Conservation (phyloP, 345 rosid species). For the Citrus unshiu region DNA sequence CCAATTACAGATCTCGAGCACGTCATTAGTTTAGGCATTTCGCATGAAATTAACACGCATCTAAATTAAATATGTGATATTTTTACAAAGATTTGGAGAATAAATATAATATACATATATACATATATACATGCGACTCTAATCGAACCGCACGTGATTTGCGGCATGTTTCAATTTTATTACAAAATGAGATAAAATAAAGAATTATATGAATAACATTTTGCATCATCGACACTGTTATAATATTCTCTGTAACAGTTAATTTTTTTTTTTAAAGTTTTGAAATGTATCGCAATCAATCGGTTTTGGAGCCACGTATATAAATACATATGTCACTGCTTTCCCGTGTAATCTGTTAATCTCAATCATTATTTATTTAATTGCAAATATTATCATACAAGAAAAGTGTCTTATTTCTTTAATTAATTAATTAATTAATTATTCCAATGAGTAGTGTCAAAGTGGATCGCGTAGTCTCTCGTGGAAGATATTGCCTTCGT, state of each 20-base stretch:
- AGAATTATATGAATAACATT: neutral
- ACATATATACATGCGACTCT: neutral
- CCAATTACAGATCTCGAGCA: neutral
- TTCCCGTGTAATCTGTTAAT: neutral
- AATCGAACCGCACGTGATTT: neutral
- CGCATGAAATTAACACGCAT: neutral
- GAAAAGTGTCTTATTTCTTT: neutral
- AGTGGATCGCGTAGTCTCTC: slow-evolving; percentile 6
- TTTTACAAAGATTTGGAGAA: neutral
- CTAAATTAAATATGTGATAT: neutral
- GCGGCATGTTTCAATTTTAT: neutral
- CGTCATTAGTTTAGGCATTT: neutral
- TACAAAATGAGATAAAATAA: neutral
- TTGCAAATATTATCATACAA: slow-evolving; percentile 17
- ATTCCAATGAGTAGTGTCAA: neutral
- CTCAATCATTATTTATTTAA: slow-evolving; percentile 16
- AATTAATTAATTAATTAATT: neutral
- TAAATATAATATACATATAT: too few relatives aligned
- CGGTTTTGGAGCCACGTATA: slow-evolving; percentile 13
- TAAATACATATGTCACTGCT: neutral
- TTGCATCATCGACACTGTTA: neutral
- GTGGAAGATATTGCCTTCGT: neutral
- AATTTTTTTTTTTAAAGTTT: neutral
- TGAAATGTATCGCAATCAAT: slow-evolving; percentile 11
- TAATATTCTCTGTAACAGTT: neutral